Evolutionary conservation across 345 rosid genomes (phyloP).

Genomic region (Pugionium dolabratum): DNA sequence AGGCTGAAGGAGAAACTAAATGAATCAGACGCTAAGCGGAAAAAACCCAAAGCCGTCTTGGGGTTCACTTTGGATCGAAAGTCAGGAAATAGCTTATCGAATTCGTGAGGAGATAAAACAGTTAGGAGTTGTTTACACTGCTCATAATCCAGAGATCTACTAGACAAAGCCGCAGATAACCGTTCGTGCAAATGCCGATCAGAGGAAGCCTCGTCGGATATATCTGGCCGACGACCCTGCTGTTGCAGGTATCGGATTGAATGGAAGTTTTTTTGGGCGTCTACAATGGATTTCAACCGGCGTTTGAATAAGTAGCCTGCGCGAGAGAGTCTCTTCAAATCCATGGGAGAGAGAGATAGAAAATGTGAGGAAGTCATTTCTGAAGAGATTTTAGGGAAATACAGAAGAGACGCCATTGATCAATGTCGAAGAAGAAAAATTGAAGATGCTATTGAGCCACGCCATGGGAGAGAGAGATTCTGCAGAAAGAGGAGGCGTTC

Average conservation of each 20-base stretch:
- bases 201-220: conserved; percentile 30
- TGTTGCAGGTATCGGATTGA: conserved; percentile 31
- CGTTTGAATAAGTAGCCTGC: conserved; percentile 37
- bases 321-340: conserved; percentile 54
- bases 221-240: conserved; percentile 19
- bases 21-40: conserved; percentile 55
- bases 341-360: conserved; percentile 45
- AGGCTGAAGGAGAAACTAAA: conserved; percentile 63
- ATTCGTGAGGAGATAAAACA: conserved; percentile 53
- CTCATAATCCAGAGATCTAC: conserved; percentile 49
- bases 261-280: conserved; percentile 28
- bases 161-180: conserved; percentile 57
- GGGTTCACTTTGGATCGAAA: conserved; percentile 54
- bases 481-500: conserved; percentile 32
- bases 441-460: conserved; percentile 48
- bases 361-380: conserved; percentile 8
- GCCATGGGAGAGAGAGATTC: conserved; percentile 23
- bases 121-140: conserved; percentile 50
- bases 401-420: conserved; percentile 34
- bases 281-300: conserved; percentile 43
- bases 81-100: conserved; percentile 52
- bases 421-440: neutral
- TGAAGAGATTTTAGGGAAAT: conserved; percentile 25
- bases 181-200: conserved; percentile 43
- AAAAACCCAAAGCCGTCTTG: conserved; percentile 62